Evolutionary conservation across 2,329 filamentous ascomycete genomes (phyloP).

Genomic region (Fusarium torulosum): DNA sequence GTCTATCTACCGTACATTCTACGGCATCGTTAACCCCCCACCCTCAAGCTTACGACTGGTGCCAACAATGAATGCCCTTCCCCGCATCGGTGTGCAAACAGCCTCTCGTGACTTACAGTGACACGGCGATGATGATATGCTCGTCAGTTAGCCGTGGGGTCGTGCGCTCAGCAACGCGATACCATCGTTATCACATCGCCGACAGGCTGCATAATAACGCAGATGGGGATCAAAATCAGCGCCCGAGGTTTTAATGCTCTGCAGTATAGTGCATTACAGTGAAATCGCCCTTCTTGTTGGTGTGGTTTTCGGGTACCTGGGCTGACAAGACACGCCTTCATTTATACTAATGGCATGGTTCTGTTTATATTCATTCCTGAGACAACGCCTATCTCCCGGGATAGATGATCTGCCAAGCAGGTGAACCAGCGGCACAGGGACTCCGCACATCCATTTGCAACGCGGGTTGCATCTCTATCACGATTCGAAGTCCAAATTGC

Average conservation of each 20-base stretch:
- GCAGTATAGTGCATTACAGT: not conserved
- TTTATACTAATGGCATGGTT: conserved; percentile 17
- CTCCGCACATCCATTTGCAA: not conserved
- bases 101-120: conserved; percentile 34
- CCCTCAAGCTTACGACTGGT: conserved; percentile 26
- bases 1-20: not conserved
- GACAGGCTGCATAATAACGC: not conserved
- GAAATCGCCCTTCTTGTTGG: not conserved
- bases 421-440: conserved; percentile 4
- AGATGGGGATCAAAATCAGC: conserved; percentile 9
- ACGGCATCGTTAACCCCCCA: conserved; percentile 27
- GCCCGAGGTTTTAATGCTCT: not conserved
- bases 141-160: conserved; percentile 7
- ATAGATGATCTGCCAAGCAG: conserved; percentile 3
- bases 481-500: not conserved
- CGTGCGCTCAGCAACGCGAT: not conserved
- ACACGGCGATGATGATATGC: conserved; percentile 26
- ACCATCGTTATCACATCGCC: conserved; percentile 1
- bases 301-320: conserved; percentile 35
- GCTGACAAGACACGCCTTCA: conserved; percentile 15
- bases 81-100: conserved; percentile 32
- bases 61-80: conserved; percentile 26
- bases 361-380: conserved; percentile 15
- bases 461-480: not conserved
- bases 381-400: conserved; percentile 2